phyloP scores from a whole-genome alignment of 139 green algal species.

The Pleodorina starrii region DNA sequence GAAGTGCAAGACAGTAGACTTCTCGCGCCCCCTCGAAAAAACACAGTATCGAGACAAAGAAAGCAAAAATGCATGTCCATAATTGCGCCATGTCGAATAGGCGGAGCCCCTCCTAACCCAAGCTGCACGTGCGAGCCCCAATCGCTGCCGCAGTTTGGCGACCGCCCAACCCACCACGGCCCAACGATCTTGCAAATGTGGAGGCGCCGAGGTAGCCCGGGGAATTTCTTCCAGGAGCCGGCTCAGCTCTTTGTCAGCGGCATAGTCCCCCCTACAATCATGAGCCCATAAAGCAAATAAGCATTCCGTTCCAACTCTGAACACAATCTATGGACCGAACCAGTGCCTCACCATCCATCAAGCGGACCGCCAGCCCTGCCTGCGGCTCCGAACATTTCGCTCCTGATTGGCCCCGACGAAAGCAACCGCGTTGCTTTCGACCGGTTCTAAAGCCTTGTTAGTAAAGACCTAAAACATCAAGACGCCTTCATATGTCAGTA shows the following conservation, averaged over 20 bases:
- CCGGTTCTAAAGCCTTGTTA: not conserved
- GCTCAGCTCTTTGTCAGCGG: conserved; percentile 71
- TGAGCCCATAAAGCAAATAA: not conserved
- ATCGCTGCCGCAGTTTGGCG: too few relatives aligned
- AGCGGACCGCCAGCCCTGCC: conserved; percentile 18
- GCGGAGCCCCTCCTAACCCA: too few relatives aligned
- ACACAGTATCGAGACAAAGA: too few relatives aligned
- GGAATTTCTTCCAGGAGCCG: conserved; percentile 89
- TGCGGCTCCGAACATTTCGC: conserved; percentile 29
- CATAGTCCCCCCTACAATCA: conserved; percentile 44
- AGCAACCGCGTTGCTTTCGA: not conserved
- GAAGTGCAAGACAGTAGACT: too few relatives aligned
- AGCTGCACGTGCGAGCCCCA: too few relatives aligned
- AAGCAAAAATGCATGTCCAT: too few relatives aligned
- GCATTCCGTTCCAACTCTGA: not conserved
- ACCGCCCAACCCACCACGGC: conserved; percentile 65
- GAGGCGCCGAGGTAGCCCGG: conserved; percentile 84
- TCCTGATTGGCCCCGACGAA: not conserved
- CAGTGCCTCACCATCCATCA: conserved; percentile 21
- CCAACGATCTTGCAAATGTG: conserved; percentile 84
- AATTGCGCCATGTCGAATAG: too few relatives aligned
- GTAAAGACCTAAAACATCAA: too few relatives aligned
- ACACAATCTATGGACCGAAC: not conserved
- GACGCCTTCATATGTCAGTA: too few relatives aligned
- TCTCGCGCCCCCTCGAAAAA: too few relatives aligned